phyloP scores from a whole-genome alignment of 1,139 yeast species.

The Candida tetrigidarum region DNA sequence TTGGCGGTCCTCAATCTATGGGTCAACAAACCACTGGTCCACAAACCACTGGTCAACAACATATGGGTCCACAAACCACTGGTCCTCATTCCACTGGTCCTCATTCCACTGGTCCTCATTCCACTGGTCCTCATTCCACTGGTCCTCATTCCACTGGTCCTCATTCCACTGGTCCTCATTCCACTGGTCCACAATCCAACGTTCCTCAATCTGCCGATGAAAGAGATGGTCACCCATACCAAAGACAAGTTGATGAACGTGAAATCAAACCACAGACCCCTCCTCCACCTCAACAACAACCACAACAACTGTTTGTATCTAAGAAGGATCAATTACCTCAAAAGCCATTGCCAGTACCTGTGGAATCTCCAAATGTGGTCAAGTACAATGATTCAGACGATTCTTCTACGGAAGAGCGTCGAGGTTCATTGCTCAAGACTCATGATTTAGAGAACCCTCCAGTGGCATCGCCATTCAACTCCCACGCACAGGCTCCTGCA shows the following conservation, averaged over 20 bases:
- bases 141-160: too few relatives aligned
- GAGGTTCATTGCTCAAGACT: conserved; percentile 36
- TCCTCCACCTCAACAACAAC: too few relatives aligned
- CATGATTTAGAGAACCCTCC: conserved; percentile 28
- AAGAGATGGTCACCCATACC: neutral
- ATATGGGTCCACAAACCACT: too few relatives aligned
- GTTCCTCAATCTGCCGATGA: neutral
- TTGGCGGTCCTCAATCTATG: conserved; percentile 4
- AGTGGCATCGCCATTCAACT: conserved; percentile 2
- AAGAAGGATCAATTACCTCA: conserved; percentile 11
- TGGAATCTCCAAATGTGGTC: conserved; percentile 32
- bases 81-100: too few relatives aligned
- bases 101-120: too few relatives aligned
- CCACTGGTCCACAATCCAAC: too few relatives aligned
- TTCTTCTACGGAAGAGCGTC: conserved; percentile 22
- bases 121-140: too few relatives aligned
- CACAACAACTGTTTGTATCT: too few relatives aligned
- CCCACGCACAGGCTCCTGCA: conserved; percentile 6
- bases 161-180: too few relatives aligned
- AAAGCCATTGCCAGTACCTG: conserved; percentile 8
- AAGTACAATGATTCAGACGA: conserved; percentile 27
- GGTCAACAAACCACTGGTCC: conserved; percentile 5
- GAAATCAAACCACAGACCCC: neutral
- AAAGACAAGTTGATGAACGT: conserved; percentile 9
- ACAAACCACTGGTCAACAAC: conserved; percentile 5